These are phyloP conservation scores for Calonectria naviculata DNA, from an alignment of 2,329 filamentous ascomycete species.

Conservation along the genomic window DNA sequence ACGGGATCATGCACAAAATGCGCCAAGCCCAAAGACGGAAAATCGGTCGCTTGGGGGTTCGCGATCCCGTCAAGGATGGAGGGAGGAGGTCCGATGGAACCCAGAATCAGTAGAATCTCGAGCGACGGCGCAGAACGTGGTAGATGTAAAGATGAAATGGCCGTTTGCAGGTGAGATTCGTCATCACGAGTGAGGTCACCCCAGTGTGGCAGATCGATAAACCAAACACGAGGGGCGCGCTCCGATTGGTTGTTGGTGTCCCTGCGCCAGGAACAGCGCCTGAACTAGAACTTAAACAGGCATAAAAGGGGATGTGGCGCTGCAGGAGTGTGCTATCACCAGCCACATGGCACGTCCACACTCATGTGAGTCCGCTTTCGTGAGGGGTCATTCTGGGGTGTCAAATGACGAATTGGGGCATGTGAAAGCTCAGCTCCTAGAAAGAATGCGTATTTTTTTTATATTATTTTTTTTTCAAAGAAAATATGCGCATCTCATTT, in stretches of 20 bases:
- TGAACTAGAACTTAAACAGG: constrained; percentile 5
- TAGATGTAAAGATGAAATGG: constrained; percentile 25
- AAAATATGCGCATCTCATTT: too few relatives aligned
- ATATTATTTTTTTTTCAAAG: background rate
- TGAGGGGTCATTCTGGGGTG: background rate
- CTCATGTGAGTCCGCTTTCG: background rate
- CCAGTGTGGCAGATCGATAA: constrained; percentile 39
- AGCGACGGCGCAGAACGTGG: background rate
- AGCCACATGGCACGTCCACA: constrained; percentile 1
- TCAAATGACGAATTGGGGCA: background rate
- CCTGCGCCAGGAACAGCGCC: constrained; percentile 35
- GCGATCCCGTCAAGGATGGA: background rate
- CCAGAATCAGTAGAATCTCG: background rate
- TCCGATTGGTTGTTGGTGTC: constrained; percentile 30
- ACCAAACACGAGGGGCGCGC: constrained; percentile 22
- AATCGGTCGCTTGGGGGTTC: background rate
- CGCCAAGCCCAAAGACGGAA: constrained; percentile 2
- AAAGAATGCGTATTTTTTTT: too few relatives aligned
- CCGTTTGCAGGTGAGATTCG: constrained; percentile 43
- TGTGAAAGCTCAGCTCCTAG: background rate
- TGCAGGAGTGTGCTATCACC: background rate
- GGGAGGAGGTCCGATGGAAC: constrained; percentile 27
- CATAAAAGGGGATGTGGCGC: constrained; percentile 12
- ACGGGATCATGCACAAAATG: background rate
- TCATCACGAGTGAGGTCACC: constrained; percentile 38